These are phyloP conservation scores for Penicillium sp. DNA, from an alignment of 2,329 filamentous ascomycete genomes.

Conservation along the genomic window DNA sequence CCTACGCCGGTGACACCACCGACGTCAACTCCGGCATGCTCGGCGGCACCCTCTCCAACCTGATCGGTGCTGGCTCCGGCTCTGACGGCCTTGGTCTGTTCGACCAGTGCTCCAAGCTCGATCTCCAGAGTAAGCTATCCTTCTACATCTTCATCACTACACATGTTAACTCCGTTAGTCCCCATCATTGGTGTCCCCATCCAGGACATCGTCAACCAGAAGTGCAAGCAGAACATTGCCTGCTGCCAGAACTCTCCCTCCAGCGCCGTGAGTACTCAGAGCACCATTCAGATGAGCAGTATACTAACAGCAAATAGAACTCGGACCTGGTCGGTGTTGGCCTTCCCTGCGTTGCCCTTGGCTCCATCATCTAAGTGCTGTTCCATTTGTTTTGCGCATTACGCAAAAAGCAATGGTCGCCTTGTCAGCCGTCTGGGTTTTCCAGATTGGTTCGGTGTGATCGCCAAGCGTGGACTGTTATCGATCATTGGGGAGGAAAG, in stretches of 20 bases:
- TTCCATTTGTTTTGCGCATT: slow-evolving; percentile 9
- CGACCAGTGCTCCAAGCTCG: slow-evolving; percentile 40
- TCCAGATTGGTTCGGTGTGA: neutral
- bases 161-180: slow-evolving; percentile 10
- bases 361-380: slow-evolving; percentile 34
- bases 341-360: slow-evolving; percentile 37
- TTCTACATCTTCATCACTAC: neutral
- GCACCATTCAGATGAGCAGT: fast-evolving
- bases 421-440: slow-evolving; percentile 2
- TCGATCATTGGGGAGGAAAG: slow-evolving; percentile 16
- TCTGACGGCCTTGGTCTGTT: slow-evolving; percentile 36
- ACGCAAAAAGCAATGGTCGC: slow-evolving; percentile 12
- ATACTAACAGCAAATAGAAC: slow-evolving; percentile 20
- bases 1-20: slow-evolving; percentile 34
- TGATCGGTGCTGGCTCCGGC: slow-evolving; percentile 33
- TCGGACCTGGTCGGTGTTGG: slow-evolving; percentile 33
- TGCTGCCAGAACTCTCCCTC: slow-evolving; percentile 36
- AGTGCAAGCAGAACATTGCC: slow-evolving; percentile 40
- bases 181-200: slow-evolving; percentile 26
- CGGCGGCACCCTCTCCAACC: slow-evolving; percentile 30
- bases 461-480: slow-evolving; percentile 12
- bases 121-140: slow-evolving; percentile 25
- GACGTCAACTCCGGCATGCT: slow-evolving; percentile 30
- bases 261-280: slow-evolving; percentile 23
- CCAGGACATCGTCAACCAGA: slow-evolving; percentile 34